Evolutionary conservation across 768 basidiomycete species (phyloP).

Genomic region (Mycena metata): DNA sequence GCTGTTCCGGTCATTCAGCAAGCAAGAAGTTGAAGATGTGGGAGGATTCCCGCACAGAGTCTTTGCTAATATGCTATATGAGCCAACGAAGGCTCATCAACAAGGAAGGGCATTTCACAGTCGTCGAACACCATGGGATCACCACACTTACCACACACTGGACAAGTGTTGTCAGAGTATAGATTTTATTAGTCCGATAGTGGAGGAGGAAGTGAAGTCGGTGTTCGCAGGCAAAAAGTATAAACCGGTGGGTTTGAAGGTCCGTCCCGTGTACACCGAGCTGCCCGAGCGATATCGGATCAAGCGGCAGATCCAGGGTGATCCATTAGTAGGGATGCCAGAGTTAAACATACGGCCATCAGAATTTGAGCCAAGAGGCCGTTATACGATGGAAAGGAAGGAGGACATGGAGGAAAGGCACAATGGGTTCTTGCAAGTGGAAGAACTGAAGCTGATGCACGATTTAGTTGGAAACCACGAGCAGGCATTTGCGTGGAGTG

Average conservation of each 20-base stretch:
- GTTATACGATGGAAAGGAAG: slow-evolving; percentile 40
- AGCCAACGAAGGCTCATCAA: not conserved
- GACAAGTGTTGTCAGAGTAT: not conserved
- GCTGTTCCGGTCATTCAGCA: slow-evolving; percentile 6
- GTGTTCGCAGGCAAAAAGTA: slow-evolving; percentile 38
- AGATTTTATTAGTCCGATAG: not conserved
- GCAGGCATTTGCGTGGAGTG: slow-evolving; percentile 23
- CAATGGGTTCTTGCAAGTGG: slow-evolving; percentile 42
- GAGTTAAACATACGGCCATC: slow-evolving; percentile 35
- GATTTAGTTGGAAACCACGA: slow-evolving; percentile 42
- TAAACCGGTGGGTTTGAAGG: slow-evolving; percentile 37
- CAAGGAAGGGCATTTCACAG: not conserved
- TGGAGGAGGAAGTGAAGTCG: not conserved
- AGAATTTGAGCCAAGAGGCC: slow-evolving; percentile 33
- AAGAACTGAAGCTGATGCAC: slow-evolving; percentile 43
- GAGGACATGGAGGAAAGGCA: slow-evolving; percentile 37
- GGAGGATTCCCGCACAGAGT: slow-evolving; percentile 21
- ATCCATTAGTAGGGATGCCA: slow-evolving; percentile 42
- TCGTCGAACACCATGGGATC: not conserved
- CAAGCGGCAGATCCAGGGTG: slow-evolving; percentile 37
- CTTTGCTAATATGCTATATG: slow-evolving; percentile 14
- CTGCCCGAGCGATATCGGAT: slow-evolving; percentile 42
- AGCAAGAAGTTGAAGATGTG: not conserved
- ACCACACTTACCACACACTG: not conserved
- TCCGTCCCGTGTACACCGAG: slow-evolving; percentile 39